Evolutionary conservation across 208 protist genomes (phyloP), one percentile per base, ranked within the genome.

Genomic region (Blechomonas ayalai): DNA sequence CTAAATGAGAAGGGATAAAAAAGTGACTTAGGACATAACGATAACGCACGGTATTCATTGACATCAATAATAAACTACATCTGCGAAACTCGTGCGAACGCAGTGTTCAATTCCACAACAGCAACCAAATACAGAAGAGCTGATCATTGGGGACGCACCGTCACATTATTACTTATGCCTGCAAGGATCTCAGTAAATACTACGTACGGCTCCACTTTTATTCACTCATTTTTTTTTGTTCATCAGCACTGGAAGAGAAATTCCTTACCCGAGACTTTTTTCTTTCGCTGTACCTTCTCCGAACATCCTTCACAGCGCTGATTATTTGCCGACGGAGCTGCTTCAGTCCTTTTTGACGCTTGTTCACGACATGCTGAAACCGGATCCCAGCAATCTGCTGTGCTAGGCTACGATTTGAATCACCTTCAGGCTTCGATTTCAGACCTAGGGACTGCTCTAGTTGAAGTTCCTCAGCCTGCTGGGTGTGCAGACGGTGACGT

Each of bases 361-460:
- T 84, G 60, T 86, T 86, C 4, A 92, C 57, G 20, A 83, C 47
- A 49, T 89, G 71, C 4, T 65, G 62, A 42, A 92, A 80, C 33
- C 84, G 48, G 46, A 92, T 81, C 10, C 56, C 41, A 6, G 83
- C 79, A 53, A 92, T 85, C 29, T 92, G 60, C 49, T 89, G 73
- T 4, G 77, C 59, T 15, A 92, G 58, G 25, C 64, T 72, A n/a
- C n/a, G n/a, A 39, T 82, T 88, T 5, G 57, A 64, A 0, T 71
- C 36, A 8, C 37, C 41, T 31, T 70, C 72, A 7, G 62, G 46
- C 2, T 24, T 55, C 4, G 43, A 56, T 22, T 48, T 50, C 23
- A 87, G 4, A 15, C 79, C 79, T 20, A 92, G 40, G 23, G 79
- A 89, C 41, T 89, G 48, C 36, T 89, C 76, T 22, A 89, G 56